Conservation (phyloP, 306 rosid species). For the Glycyrrhiza uralensis region DNA sequence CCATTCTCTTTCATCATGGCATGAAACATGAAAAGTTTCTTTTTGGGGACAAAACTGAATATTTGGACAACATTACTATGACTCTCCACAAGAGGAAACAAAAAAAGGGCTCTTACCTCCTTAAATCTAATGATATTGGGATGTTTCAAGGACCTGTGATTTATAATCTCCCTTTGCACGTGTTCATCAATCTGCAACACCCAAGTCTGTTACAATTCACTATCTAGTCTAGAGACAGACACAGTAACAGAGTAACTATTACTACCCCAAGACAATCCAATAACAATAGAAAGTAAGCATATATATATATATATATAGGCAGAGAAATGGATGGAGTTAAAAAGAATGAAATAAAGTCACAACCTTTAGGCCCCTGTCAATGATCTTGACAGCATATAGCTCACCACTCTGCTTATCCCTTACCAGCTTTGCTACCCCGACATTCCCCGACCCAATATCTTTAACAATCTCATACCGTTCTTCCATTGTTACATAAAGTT, state of each 20-base stretch:
- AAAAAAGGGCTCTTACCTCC: slow-evolving; percentile 52
- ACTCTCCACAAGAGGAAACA: background rate
- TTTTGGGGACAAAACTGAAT: no score
- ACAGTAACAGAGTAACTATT: background rate
- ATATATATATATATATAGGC: background rate
- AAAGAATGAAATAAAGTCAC: background rate
- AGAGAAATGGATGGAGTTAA: background rate
- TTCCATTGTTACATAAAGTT: slow-evolving; percentile 48
- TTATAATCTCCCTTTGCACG: slow-evolving; percentile 94
- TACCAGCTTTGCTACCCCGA: slow-evolving; percentile 87
- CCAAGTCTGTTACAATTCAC: background rate
- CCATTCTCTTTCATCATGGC: no score
- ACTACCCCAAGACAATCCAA: background rate
- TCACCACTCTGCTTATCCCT: slow-evolving; percentile 71
- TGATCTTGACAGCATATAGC: slow-evolving; percentile 79
- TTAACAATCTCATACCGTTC: slow-evolving; percentile 78
- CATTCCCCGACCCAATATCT: slow-evolving; percentile 94
- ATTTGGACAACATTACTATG: no score
- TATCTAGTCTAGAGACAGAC: background rate
- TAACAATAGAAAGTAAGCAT: background rate
- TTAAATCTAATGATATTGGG: slow-evolving; percentile 92
- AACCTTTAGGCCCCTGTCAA: slow-evolving; percentile 93
- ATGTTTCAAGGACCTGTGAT: slow-evolving; percentile 91
- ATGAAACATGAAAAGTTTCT: no score
- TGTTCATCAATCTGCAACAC: slow-evolving; percentile 82